These are phyloP conservation scores for Sporothrix pseudoabietina DNA, from an alignment of 2,329 filamentous ascomycete genomes.

Conservation along the genomic window DNA sequence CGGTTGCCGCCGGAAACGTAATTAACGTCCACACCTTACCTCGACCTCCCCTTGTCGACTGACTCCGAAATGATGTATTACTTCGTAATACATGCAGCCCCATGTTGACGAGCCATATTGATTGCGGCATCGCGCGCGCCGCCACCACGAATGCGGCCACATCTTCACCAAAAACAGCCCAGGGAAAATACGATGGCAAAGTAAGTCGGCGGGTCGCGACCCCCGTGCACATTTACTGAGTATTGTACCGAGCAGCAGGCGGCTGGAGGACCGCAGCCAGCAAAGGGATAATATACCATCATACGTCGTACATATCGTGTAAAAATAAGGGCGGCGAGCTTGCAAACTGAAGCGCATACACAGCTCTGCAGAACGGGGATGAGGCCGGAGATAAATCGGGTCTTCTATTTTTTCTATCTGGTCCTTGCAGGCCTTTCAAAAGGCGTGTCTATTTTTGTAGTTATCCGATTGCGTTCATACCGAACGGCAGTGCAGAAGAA, in stretches of 20 bases:
- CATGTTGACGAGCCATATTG: background rate
- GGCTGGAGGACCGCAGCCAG: too few species aligned
- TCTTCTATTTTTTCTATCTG: background rate
- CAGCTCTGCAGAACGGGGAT: background rate
- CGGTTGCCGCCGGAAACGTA: constrained; percentile 8
- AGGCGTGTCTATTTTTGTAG: background rate
- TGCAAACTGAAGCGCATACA: too few species aligned
- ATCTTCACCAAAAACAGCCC: background rate
- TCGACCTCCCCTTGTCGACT: background rate
- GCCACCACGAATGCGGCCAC: background rate
- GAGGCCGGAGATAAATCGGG: background rate
- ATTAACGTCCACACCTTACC: background rate
- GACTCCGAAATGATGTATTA: background rate
- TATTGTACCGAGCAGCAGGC: too few species aligned
- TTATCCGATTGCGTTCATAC: background rate
- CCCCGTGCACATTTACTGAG: too few species aligned
- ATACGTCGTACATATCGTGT: too few species aligned
- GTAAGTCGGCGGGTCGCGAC: too few species aligned
- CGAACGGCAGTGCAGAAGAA: background rate
- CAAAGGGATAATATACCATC: too few species aligned
- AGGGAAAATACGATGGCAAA: too few species aligned
- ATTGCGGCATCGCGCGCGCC: background rate
- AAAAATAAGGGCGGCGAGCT: too few species aligned
- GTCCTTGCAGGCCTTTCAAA: background rate
- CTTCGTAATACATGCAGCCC: background rate